Evolutionary conservation across 768 basidiomycete species (phyloP), one percentile per base, ranked within the genome.

Genomic region (Imleria badia): DNA sequence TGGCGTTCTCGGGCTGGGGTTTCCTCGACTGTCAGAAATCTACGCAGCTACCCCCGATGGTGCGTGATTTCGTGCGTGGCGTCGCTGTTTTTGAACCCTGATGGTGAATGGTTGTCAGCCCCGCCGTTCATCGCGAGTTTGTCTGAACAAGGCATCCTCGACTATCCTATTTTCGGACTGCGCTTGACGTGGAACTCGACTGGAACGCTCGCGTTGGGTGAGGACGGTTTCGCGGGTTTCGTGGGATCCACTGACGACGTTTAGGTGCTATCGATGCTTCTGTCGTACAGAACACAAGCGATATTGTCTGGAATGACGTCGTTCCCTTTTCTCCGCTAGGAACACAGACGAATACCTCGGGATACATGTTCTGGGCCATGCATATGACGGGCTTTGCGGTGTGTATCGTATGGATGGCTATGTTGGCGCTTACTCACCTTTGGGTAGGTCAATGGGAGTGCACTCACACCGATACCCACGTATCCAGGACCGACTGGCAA

Each of bases 101-200:
- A n/a, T n/a, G n/a, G n/a, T n/a, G n/a, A 41, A 48, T 17, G 9
- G 14, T 7, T 45, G 35, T 39, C 38, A 91, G 88, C 85, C 1
- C 80, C 82, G 0, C 86, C 90, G 0, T 87, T 91, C 72, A 77
- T 91, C 43, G 73, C 81, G 5, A 78, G 70, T 20, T 73, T 91
- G 46, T 82, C 85, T 9, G 76, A 84, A 54, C 75, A 79, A 56
- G 89, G 88, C 17, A 70, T 79, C 30, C 70, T 91, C 44, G 81
- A 83, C 33, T 92, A 90, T 64, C 90, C 90, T 1, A 63, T 92
- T 10, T 91, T 91, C 60, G 87, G 85, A n/a, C 60, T 92, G 26
- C 84, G 78, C 60, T 71, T 91, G 58, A 81, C 82, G 1, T 73
- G 76, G 41, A 84, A 86, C 62, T 65, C 71, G 3, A 79, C 76